Base-by-base conservation (phyloP, 169 alveolate genomes). In the Theileria equi region DNA sequence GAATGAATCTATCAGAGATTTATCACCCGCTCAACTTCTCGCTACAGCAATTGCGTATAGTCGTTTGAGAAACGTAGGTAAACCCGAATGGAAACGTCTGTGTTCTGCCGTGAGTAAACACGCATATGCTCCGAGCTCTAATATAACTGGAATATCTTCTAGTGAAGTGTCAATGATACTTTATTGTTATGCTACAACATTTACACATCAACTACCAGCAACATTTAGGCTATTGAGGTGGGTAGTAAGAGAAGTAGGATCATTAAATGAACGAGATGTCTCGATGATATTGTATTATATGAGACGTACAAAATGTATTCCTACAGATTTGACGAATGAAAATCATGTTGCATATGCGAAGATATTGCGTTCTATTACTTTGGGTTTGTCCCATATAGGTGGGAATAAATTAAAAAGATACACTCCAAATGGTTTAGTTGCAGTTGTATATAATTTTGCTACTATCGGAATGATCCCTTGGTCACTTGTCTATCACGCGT, bases 21-120 rank as follows among this genome's bases (percentile, higher is more conserved):
- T 68, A 2, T 63, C 80, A 3, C 86, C 86, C 0, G 40, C 81
- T 32, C 86, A 77, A 53, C 62, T 77, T 32, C 63, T 77, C 16
- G 71, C 86, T n/a, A 67, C 81, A 0, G 86, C 86, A 1, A 65
- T 77, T 28, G 78, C 81, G 4, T 77, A 77, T 55, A 55, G 68
- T 53, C 17, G 69, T 1, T 34, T 77, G 1, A 60, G 66, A 19
- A 34, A 50, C 16, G 80, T 65, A 31, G 76, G 81, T 4, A 45
- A 59, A 0, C 23, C 61, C 7, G 73, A 65, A 35, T 77, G 86
- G 86, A 77, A 67, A 34, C 44, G 76, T 5, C 60, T 77, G 21
- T 77, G 86, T 52, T 57, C 60, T 7, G 80, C 80, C 0, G 72
- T 63, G 21, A 50, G 57, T 21, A 61, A 47, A 7, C 68, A 67